A percentile compares a stretch with the other conserved stretches of the same genome.
phyloP scores from a whole-genome alignment of 176 grass and related monocot genomes.

The Secale cereale region DNA sequence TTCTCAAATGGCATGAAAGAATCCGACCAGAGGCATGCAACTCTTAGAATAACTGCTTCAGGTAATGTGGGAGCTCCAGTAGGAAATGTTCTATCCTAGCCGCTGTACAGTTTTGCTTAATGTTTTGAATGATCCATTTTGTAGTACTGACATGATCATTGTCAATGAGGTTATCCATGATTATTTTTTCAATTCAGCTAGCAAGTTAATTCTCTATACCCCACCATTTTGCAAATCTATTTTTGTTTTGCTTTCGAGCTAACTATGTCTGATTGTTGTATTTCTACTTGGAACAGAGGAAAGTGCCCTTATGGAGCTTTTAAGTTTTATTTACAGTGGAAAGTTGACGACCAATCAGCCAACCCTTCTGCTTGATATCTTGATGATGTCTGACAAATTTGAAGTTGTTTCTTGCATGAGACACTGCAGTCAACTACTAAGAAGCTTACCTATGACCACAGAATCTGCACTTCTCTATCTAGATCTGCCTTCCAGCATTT shows the following conservation, averaged over 20 bases:
- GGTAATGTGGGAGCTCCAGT: slow-evolving; percentile 52
- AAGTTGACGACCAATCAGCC: slow-evolving; percentile 69
- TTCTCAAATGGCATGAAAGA: slow-evolving; percentile 99
- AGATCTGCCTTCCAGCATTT: slow-evolving; percentile 86
- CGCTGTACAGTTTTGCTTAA: background rate
- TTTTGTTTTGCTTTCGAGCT: background rate
- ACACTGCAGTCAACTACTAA: slow-evolving; percentile 87
- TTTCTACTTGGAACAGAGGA: slow-evolving; percentile 72
- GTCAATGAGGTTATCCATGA: background rate
- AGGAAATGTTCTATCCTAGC: background rate
- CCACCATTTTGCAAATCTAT: background rate
- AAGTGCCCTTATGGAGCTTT: slow-evolving; percentile 81
- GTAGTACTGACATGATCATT: background rate
- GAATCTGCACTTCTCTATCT: slow-evolving; percentile 94
- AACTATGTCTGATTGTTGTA: slow-evolving; percentile 22
- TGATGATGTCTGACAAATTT: slow-evolving; percentile 98
- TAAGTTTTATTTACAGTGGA: slow-evolving; percentile 95
- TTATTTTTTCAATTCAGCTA: background rate
- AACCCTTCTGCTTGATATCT: slow-evolving; percentile 64
- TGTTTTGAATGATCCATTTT: background rate
- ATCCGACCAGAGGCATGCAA: slow-evolving; percentile 97
- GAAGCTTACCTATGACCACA: slow-evolving; percentile 93
- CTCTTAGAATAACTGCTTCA: slow-evolving; percentile 90
- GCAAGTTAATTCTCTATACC: slow-evolving; percentile 4
- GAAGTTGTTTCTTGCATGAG: slow-evolving; percentile 97